Conservation (phyloP, 345 rosid genomes). For the Adansonia digitata region DNA sequence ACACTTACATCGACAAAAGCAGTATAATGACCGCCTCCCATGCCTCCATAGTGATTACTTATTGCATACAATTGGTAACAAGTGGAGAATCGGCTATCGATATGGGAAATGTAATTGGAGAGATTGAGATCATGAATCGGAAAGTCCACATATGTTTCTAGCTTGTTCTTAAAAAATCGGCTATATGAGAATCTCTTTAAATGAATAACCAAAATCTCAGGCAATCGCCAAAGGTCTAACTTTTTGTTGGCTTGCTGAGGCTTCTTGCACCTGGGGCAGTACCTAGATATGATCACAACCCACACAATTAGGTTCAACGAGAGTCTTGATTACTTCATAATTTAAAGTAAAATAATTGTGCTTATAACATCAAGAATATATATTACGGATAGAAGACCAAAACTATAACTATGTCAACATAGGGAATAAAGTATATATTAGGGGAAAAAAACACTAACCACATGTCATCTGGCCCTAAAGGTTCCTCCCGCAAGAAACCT, state of each 20-base stretch:
- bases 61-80: constrained; percentile 46
- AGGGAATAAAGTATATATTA: neutral
- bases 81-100: constrained; percentile 26
- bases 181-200: constrained; percentile 66
- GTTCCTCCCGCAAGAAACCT: constrained; percentile 72
- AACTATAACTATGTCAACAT: neutral
- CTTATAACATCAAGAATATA: neutral
- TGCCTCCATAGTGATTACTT: constrained; percentile 64
- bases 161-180: constrained; percentile 50
- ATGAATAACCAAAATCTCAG: constrained; percentile 62
- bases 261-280: constrained; percentile 61
- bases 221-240: constrained; percentile 73
- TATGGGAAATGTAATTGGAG: constrained; percentile 43
- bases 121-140: constrained; percentile 58
- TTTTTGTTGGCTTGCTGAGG: constrained; percentile 62
- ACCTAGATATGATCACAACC: constrained; percentile 31
- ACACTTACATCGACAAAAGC: constrained; percentile 71
- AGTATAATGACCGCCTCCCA: constrained; percentile 78
- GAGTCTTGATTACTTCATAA: neutral
- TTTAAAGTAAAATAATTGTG: neutral
- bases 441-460: constrained; percentile 39
- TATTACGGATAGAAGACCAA: no score
- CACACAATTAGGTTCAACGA: neutral
- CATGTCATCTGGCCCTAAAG: constrained; percentile 78
- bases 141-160: constrained; percentile 63